phyloP scores from a whole-genome alignment of 345 rosid genomes.

The Pelargonium nanum region DNA sequence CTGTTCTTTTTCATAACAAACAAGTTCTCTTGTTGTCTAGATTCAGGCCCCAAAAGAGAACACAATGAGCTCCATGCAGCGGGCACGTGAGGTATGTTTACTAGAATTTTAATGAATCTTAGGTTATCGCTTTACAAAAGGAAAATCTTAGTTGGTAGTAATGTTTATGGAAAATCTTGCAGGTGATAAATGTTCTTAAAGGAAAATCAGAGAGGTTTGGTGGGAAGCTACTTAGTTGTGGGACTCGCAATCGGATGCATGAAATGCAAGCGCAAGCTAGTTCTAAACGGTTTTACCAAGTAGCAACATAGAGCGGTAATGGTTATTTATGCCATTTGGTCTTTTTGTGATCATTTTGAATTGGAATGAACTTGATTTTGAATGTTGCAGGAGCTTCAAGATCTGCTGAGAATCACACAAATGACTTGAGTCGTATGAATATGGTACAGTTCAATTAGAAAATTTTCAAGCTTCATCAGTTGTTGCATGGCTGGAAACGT shows the following conservation, averaged over 20 bases:
- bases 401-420: neutral
- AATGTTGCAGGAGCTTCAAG: neutral
- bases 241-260: conserved; percentile 12
- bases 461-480: too few species aligned
- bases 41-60: conserved; percentile 37
- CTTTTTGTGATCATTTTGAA: too few species aligned
- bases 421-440: neutral
- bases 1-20: neutral
- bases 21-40: conserved; percentile 9
- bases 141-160: neutral
- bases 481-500: neutral
- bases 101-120: neutral
- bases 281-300: conserved; percentile 20
- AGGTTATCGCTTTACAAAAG: neutral
- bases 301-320: neutral
- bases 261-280: conserved; percentile 8
- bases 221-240: conserved; percentile 18
- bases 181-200: conserved; percentile 14
- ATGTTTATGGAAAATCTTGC: neutral
- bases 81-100: conserved; percentile 22
- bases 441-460: neutral
- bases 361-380: too few species aligned
- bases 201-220: conserved; percentile 11
- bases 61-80: conserved; percentile 10
- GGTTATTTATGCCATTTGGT: too few species aligned